phyloP scores from a whole-genome alignment of 495 filamentous ascomycete species.

The Lindgomyces ingoldianus region DNA sequence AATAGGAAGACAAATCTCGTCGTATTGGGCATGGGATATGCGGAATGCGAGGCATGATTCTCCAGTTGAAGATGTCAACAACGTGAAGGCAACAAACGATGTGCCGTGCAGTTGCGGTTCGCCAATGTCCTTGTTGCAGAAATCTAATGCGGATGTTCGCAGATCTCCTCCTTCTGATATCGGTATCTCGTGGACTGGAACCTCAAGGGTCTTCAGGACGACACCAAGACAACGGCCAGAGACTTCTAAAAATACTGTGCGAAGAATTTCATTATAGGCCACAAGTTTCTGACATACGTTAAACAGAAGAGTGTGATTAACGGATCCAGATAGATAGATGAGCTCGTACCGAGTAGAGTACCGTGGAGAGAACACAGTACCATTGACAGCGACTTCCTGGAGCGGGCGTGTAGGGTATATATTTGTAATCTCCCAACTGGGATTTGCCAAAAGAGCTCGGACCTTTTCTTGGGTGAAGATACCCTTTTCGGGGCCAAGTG shows the following conservation, averaged over 20 bases:
- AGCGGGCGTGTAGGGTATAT: constrained; percentile 64
- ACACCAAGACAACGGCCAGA: constrained; percentile 62
- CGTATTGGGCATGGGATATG: constrained; percentile 74
- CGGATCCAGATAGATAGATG: constrained; percentile 44
- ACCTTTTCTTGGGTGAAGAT: constrained; percentile 3
- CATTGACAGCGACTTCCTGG: constrained; percentile 64
- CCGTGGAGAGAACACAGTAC: constrained; percentile 55
- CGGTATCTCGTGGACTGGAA: constrained; percentile 56
- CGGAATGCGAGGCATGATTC: constrained; percentile 63
- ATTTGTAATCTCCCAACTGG: constrained; percentile 49
- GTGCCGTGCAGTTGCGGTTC: constrained; percentile 60
- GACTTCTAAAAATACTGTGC: constrained; percentile 66
- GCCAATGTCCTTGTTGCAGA: constrained; percentile 54
- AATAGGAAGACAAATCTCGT: constrained; percentile 66
- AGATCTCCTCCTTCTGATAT: constrained; percentile 51
- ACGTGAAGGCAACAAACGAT: constrained; percentile 62
- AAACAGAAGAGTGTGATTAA: constrained; percentile 43
- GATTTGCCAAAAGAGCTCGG: constrained; percentile 12
- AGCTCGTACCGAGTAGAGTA: constrained; percentile 52
- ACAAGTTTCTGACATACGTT: constrained; percentile 53
- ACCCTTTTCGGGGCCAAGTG: constrained; percentile 17
- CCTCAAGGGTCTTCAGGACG: constrained; percentile 57
- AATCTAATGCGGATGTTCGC: constrained; percentile 52
- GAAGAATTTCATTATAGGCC: constrained; percentile 57
- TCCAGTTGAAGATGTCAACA: constrained; percentile 54